Percentiles rank a stretch among this genome's conserved stretches.
Evolutionary conservation across 2,329 filamentous ascomycete genomes (phyloP).

Genomic region (Fusarium miscanthi): DNA sequence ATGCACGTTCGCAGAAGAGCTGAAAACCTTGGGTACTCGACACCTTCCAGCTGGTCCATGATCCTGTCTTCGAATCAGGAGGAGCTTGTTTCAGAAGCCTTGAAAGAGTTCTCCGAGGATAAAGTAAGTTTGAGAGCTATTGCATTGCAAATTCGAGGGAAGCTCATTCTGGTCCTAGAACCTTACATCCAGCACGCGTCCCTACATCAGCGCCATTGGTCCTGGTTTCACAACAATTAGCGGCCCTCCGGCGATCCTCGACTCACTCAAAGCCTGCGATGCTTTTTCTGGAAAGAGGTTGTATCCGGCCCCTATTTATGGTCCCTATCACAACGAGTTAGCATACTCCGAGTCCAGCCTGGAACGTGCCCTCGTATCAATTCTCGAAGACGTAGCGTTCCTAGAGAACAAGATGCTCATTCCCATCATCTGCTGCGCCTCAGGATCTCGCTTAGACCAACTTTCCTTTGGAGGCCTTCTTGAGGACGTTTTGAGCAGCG

Average conservation of each 20-base stretch:
- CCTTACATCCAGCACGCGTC: background rate
- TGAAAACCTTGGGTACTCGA: background rate
- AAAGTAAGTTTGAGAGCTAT: accelerated
- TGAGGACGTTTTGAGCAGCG: background rate
- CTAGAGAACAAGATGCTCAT: background rate
- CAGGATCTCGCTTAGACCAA: background rate
- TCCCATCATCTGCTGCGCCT: background rate
- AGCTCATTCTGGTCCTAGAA: background rate
- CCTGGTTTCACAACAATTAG: background rate
- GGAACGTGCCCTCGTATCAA: background rate
- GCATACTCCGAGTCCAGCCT: background rate
- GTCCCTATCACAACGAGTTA: background rate
- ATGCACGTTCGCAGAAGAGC: background rate
- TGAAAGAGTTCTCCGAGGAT: background rate
- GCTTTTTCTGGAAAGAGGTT: background rate
- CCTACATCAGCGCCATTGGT: background rate
- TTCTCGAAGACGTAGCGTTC: background rate
- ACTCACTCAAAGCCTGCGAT: background rate
- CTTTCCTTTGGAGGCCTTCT: background rate
- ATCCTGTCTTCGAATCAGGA: background rate
- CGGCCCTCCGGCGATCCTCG: background rate
- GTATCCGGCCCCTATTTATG: background rate
- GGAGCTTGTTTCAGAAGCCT: background rate
- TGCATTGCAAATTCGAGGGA: accelerated
- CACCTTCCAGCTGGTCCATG: background rate